A percentile compares a stretch with the other conserved stretches of the same genome.
These are phyloP conservation scores for Spongospora subterranea DNA, from an alignment of 208 protist genomes.

Conservation along the genomic window DNA sequence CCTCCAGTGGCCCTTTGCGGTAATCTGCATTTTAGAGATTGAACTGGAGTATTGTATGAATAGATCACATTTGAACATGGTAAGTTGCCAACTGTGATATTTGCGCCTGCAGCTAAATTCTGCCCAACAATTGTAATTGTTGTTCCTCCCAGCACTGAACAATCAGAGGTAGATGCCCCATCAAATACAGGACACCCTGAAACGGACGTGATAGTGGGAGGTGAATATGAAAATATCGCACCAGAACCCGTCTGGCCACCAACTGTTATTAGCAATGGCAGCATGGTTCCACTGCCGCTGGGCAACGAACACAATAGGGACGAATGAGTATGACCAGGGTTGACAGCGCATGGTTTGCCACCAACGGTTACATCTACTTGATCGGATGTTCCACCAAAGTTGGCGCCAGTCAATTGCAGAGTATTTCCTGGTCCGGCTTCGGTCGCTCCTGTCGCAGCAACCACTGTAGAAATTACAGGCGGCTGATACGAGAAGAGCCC, in stretches of 20 bases:
- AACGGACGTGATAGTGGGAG: background rate
- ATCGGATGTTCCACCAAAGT: background rate
- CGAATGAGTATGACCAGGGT: background rate
- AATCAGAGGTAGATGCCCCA: slow-evolving; percentile 1
- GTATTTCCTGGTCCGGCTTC: background rate
- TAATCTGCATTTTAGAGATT: background rate
- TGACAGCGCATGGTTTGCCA: background rate
- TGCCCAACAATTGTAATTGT: slow-evolving; percentile 28
- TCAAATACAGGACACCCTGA: background rate
- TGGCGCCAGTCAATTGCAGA: background rate
- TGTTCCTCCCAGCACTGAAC: background rate
- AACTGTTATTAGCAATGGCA: slow-evolving; percentile 20
- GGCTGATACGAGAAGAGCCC: background rate
- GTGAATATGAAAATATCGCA: slow-evolving; percentile 1
- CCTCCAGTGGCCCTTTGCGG: background rate
- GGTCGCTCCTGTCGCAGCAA: background rate
- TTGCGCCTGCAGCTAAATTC: slow-evolving; percentile 5
- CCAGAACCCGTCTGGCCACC: background rate
- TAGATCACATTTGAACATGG: slow-evolving; percentile 5
- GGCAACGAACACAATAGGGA: background rate
- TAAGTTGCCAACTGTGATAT: background rate
- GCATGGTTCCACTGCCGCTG: background rate
- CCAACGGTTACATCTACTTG: background rate
- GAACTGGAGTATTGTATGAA: background rate
- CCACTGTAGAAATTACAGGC: background rate